These are phyloP conservation scores for Penicillium griseofulvum DNA, from an alignment of 2,329 filamentous ascomycete genomes.

Conservation along the genomic window DNA sequence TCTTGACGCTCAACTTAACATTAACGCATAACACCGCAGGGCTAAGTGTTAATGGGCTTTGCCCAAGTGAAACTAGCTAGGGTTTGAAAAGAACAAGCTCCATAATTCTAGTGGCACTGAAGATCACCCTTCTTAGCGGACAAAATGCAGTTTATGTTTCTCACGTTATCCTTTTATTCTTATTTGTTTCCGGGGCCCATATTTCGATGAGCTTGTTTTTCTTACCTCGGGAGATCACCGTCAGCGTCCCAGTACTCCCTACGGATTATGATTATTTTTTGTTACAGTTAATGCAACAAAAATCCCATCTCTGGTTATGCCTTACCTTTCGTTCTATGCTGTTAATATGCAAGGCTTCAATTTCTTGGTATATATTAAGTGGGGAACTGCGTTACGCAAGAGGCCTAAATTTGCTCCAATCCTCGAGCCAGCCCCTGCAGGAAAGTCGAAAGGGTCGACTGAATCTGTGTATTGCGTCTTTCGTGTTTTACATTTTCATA, in stretches of 20 bases:
- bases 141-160: neutral
- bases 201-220: neutral
- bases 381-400: slow-evolving; percentile 30
- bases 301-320: no score
- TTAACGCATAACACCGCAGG: neutral
- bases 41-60: neutral
- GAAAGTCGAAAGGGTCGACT: neutral
- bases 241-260: no score
- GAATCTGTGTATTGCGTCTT: slow-evolving; percentile 5
- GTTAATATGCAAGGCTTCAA: no score
- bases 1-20: neutral
- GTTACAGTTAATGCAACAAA: no score
- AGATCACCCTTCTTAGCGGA: neutral
- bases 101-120: neutral
- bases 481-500: neutral
- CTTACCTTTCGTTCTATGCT: no score
- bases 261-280: no score
- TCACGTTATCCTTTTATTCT: neutral
- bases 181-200: neutral
- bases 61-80: neutral
- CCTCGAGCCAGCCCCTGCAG: neutral
- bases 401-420: slow-evolving; percentile 30
- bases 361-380: slow-evolving; percentile 31
- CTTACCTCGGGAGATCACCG: neutral
- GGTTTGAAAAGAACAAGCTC: neutral